Evolutionary conservation across 2,329 filamentous ascomycete genomes (phyloP), one percentile per base, ranked within the genome.

Genomic region (Penicillium psychrosexuale): DNA sequence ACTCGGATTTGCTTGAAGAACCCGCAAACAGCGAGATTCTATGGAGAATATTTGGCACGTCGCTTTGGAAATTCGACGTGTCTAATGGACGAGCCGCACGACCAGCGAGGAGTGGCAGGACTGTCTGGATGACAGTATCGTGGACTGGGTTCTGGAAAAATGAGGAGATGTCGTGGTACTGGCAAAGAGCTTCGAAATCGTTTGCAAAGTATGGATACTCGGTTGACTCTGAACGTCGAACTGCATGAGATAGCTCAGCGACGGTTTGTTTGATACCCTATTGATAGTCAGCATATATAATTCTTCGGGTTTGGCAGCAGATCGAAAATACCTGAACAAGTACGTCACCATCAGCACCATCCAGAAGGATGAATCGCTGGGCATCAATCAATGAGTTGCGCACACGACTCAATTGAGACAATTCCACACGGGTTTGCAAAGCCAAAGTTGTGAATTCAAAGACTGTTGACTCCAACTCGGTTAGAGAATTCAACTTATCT

Each of bases 181-280:
- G 77, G 58, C 73, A 78, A 17, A 81, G 58, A 15, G 69, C 66
- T 60, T 80, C 78, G 58, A 81, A 81, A 38, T 76, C 70, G n/a
- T 60, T 55, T 12, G 68, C 62, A 59, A 81, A 80, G 58, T 78
- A 78, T 13, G 78, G 77, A 36, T 55, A 62, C 38, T 65, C 64
- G 15, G 60, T 51, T 19, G 64, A 62, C 43, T 70, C 65, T 27
- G 66, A 65, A 33, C 65, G 57, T 59, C 68, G 65, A 22, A 71
- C 67, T 36, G 64, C 68, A 31, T 61, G 62, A 51, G 66, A 65
- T 40, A 77, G 61, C 19, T 72, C 71, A 19, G 61, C 53, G 22
- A 79, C 72, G 3, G 69, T 70, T 46, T 74, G 63, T 44, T 71
- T 71, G 36, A 78, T 66, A 39, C 66, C 66, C 63, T 34, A 34